A percentile compares a stretch with the other conserved stretches of the same genome.
Evolutionary conservation across 2,329 filamentous ascomycete genomes (phyloP).

Genomic region (Botrytis medusae): DNA sequence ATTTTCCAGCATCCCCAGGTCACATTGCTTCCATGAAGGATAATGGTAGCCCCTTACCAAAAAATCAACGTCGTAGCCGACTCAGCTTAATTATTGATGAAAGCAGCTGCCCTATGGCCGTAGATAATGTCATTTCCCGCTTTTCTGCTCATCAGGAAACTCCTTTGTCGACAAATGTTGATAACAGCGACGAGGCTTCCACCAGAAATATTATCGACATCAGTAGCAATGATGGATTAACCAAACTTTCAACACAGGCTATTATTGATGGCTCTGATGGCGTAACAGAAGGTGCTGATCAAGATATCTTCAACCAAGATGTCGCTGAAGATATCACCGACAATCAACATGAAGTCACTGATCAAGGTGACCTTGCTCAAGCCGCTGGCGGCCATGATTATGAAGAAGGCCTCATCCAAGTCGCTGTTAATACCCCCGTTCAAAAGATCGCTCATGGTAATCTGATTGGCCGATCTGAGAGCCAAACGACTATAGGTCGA

Average conservation of each 20-base stretch:
- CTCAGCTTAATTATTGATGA: background rate
- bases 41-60: slow-evolving; percentile 3
- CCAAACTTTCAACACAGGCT: background rate
- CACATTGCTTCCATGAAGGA: background rate
- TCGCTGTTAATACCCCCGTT: background rate
- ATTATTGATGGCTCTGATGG: background rate
- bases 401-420: background rate
- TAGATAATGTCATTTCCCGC: background rate
- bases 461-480: slow-evolving; percentile 1
- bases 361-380: background rate
- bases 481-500: background rate
- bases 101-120: background rate
- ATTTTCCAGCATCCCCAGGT: background rate
- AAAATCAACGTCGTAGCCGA: background rate
- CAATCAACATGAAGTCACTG: background rate
- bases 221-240: background rate
- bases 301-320: background rate
- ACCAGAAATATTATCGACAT: background rate
- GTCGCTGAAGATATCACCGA: background rate
- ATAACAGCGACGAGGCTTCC: background rate
- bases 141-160: background rate
- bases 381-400: no score
- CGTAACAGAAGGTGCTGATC: background rate
- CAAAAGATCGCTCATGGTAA: background rate
- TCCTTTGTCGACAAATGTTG: background rate